These are phyloP conservation scores for Elsinoe necatrix DNA, from an alignment of 2,329 filamentous ascomycete genomes.

Conservation along the genomic window DNA sequence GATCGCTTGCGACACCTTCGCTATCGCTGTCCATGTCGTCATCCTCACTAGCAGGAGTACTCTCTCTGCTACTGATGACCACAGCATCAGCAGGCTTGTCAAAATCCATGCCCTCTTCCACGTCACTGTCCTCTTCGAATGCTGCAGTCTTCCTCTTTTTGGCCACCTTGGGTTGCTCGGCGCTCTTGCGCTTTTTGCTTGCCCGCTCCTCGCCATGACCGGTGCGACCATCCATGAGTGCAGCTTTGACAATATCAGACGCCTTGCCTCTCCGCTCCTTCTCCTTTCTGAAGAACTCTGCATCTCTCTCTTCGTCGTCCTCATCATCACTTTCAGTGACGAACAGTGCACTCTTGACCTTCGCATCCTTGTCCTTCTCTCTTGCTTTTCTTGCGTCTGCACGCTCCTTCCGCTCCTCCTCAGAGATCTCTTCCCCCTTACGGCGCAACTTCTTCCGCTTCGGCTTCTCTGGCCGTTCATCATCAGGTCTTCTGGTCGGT, in stretches of 20 bases:
- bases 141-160: constrained; percentile 17
- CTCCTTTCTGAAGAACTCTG: constrained; percentile 70
- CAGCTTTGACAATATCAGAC: constrained; percentile 41
- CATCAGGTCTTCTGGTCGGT: constrained; percentile 51
- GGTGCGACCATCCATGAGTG: constrained; percentile 34
- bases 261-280: constrained; percentile 55
- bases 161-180: constrained; percentile 19
- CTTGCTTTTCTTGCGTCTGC: constrained; percentile 55
- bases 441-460: constrained; percentile 51
- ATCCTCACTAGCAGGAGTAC: constrained; percentile 10
- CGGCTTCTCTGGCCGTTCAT: constrained; percentile 42
- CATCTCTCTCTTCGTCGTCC: constrained; percentile 65
- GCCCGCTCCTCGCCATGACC: constrained; percentile 27
- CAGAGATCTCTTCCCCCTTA: constrained; percentile 51
- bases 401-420: constrained; percentile 51
- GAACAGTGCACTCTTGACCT: constrained; percentile 76
- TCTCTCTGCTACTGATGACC: constrained; percentile 16
- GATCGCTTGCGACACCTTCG: constrained; percentile 20
- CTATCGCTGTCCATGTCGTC: constrained; percentile 20
- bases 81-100: constrained; percentile 19
- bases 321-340: constrained; percentile 84
- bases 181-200: constrained; percentile 25
- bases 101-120: constrained; percentile 17
- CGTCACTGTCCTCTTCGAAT: constrained; percentile 12
- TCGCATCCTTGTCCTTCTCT: constrained; percentile 65